A percentile compares a stretch with the other conserved stretches of the same genome.
Conservation (phyloP, 1,284 basidiomycete species). For the Cryptococcus maquisensis region DNA sequence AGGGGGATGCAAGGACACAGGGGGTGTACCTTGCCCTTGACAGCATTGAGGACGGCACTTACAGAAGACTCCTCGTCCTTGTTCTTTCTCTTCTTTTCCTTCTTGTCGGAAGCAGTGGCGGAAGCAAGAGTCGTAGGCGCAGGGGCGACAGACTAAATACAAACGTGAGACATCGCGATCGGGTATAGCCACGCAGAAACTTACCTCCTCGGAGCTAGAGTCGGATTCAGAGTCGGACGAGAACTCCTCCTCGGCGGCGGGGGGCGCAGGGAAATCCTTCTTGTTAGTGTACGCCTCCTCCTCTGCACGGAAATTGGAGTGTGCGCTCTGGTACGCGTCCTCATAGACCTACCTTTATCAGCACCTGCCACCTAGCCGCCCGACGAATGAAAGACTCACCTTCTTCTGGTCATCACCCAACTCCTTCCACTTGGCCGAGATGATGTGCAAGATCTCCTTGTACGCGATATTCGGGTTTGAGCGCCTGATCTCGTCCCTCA, state of each 20-base stretch:
- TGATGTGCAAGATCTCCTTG: slow-evolving; percentile 66
- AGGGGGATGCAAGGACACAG: background rate
- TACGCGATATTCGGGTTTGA: slow-evolving; percentile 64
- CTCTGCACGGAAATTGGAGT: slow-evolving; percentile 20
- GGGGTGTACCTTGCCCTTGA: slow-evolving; percentile 22
- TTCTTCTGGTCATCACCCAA: slow-evolving; percentile 67
- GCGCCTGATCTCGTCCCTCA: slow-evolving; percentile 59
- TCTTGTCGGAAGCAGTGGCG: slow-evolving; percentile 19
- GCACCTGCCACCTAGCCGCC: background rate
- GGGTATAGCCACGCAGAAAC: background rate
- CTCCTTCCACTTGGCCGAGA: slow-evolving; percentile 68
- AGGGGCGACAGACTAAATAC: slow-evolving; percentile 1
- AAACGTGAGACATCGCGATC: background rate
- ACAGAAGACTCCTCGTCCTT: slow-evolving; percentile 24
- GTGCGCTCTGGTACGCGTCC: slow-evolving; percentile 24
- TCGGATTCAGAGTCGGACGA: slow-evolving; percentile 14
- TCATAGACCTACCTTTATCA: slow-evolving; percentile 22
- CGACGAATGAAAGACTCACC: slow-evolving; percentile 51
- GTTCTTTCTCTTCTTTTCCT: slow-evolving; percentile 38
- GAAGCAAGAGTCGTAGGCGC: slow-evolving; percentile 13
- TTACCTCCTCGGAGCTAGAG: background rate
- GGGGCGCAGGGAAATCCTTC: background rate
- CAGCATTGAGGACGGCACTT: slow-evolving; percentile 7
- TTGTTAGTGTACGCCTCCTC: slow-evolving; percentile 26
- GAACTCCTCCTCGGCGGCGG: slow-evolving; percentile 2